A percentile compares a stretch with the other conserved stretches of the same genome.
These are phyloP conservation scores for Cryptosporidium viatorum DNA, from an alignment of 169 alveolate genomes.

Conservation along the genomic window DNA sequence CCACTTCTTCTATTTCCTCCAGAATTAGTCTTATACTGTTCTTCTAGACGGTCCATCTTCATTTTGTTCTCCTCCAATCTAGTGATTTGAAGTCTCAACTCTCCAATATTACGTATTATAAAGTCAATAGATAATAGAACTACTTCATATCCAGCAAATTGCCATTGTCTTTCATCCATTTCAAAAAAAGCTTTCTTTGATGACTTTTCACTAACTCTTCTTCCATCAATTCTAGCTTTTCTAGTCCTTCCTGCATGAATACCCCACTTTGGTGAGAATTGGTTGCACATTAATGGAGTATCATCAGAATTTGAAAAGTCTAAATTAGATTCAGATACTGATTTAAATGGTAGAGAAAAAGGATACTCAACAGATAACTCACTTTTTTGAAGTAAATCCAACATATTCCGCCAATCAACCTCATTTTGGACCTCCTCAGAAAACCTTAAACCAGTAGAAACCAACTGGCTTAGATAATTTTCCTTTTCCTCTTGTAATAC, in stretches of 20 bases:
- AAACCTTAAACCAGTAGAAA: slow-evolving; percentile 30
- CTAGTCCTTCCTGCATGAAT: slow-evolving; percentile 14
- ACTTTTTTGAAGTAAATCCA: slow-evolving; percentile 9
- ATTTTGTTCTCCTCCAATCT: slow-evolving; percentile 36
- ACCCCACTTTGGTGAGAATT: slow-evolving; percentile 73
- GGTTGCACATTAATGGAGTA: background rate
- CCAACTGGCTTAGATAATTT: slow-evolving; percentile 2
- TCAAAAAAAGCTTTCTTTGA: slow-evolving; percentile 5
- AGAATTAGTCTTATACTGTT: background rate
- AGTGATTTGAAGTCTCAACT: slow-evolving; percentile 10
- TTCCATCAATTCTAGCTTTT: background rate
- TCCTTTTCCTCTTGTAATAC: slow-evolving; percentile 49
- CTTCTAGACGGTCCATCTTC: slow-evolving; percentile 14
- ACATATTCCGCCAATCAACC: slow-evolving; percentile 48
- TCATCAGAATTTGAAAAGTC: background rate
- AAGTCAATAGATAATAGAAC: slow-evolving; percentile 24
- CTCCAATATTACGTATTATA: slow-evolving; percentile 31
- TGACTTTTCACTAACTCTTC: slow-evolving; percentile 12
- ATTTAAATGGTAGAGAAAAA: slow-evolving; percentile 8
- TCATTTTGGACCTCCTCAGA: slow-evolving; percentile 37
- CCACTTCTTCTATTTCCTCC: background rate
- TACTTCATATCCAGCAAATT: slow-evolving; percentile 18
- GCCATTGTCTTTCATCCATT: slow-evolving; percentile 69
- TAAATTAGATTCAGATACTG: background rate
- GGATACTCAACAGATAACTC: slow-evolving; percentile 55